Conservation (phyloP, 2,329 filamentous ascomycete species). For the Beauveria medogensis region DNA sequence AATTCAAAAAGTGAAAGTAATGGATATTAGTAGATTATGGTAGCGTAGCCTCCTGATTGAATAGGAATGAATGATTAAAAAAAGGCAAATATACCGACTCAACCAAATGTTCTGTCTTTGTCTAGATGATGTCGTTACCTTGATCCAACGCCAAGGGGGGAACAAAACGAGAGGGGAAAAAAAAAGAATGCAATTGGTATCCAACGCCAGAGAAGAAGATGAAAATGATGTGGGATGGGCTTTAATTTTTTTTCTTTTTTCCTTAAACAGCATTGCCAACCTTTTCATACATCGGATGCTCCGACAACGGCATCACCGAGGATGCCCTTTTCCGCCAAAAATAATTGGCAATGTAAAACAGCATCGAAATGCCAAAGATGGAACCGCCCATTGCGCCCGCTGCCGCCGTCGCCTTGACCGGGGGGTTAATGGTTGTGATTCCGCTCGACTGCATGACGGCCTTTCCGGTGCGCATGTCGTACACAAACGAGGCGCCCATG, state of each 20-base stretch:
- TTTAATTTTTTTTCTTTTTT: not conserved
- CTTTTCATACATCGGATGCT: constrained; percentile 6
- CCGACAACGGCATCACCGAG: not conserved
- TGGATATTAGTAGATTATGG: constrained; percentile 4
- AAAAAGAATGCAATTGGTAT: constrained; percentile 4
- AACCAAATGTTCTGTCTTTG: not conserved
- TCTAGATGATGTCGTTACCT: not conserved
- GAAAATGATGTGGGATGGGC: not conserved
- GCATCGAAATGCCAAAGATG: constrained; percentile 12
- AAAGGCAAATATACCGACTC: not conserved
- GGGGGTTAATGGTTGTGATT: constrained; percentile 14
- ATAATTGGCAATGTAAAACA: constrained; percentile 11
- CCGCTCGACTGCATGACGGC: constrained; percentile 17
- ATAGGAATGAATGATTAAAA: not conserved
- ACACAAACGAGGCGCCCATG: constrained; percentile 20
- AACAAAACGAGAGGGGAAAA: not conserved
- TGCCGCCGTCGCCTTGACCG: constrained; percentile 8
- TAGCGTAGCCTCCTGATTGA: not conserved
- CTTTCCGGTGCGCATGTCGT: constrained; percentile 20
- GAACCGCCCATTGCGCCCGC: constrained; percentile 11
- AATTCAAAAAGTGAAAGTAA: not conserved
- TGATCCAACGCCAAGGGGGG: constrained; percentile 1
- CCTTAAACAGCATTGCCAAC: constrained; percentile 2
- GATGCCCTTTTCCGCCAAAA: constrained; percentile 8
- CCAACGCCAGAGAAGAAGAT: constrained; percentile 4